phyloP scores from a whole-genome alignment of 371 early-diverging fungal species.

The Mortierella polycephala region DNA sequence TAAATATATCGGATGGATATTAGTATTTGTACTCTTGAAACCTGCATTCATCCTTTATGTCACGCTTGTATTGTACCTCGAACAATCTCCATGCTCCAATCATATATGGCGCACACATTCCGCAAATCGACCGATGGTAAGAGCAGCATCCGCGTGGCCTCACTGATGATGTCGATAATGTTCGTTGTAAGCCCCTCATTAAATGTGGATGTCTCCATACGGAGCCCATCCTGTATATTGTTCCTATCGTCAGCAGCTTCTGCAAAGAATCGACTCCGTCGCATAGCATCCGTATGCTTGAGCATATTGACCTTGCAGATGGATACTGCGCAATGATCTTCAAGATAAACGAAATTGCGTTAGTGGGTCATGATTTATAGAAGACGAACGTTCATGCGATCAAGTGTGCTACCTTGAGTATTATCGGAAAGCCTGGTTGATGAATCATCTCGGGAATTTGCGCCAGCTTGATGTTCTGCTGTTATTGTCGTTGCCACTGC shows the following conservation, averaged over 20 bases:
- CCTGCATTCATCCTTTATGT: too few relatives aligned
- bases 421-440: too few relatives aligned
- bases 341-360: too few relatives aligned
- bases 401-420: too few relatives aligned
- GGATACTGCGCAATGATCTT: neutral
- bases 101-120: neutral
- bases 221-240: constrained; percentile 2
- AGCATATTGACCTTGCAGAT: constrained; percentile 1
- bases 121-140: neutral
- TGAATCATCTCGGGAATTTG: too few relatives aligned
- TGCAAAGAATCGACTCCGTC: constrained; percentile 13
- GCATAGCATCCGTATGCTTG: constrained; percentile 2
- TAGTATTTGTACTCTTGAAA: too few relatives aligned
- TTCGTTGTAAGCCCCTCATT: constrained; percentile 9
- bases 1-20: neutral
- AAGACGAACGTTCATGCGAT: too few relatives aligned
- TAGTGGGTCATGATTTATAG: too few relatives aligned
- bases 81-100: neutral
- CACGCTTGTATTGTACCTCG: neutral
- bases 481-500: neutral
- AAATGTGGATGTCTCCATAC: constrained; percentile 11
- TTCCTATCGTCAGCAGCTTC: constrained; percentile 2
- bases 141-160: neutral
- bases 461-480: neutral
- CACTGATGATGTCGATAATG: neutral